Base-by-base conservation (phyloP, 2,329 filamentous ascomycete species). In the Aureobasidium sp. region DNA sequence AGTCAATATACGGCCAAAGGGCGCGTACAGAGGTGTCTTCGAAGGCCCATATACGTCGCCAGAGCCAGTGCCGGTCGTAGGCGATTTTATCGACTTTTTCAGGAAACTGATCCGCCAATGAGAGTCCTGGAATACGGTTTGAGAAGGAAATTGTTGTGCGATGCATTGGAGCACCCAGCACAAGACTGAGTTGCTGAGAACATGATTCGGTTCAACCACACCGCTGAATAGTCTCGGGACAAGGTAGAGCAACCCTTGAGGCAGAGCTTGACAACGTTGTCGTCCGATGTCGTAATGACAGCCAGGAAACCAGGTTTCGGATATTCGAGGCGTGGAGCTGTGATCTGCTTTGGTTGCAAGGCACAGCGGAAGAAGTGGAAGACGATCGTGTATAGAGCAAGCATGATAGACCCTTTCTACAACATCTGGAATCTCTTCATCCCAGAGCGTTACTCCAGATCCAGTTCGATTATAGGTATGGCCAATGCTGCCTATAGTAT, bases 241-340 rank as follows among this genome's bases (percentile, higher is more conserved):
- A 50, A 65, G 67, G 1, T 73, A 75, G 4, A 77, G 60, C 1
- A 68, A 55, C 10, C 67, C 68, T 61, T 77, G 75, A 2, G 77
- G 66, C 66, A 78, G 58, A 54, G 77, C 77, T 29, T 74, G 70
- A 64, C 77, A 78, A 0, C 70, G 71, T 67, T 77, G 74, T 25
- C 76, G 71, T 2, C 77, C 76, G 15, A 78, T 51, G 60, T 78
- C 77, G 65, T 78, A 78, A 38, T 78, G 77, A n/a, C 73, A 74
- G 29, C 76, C 76, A 1, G 77, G 76, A 36, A 78, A 77, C 76
- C 76, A 78, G 27, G 65, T 67, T 54, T 78, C 76, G 40, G 71
- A 62, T 6, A 78, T 70, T 0, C 68, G 48, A 40, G 63, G 50
- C 10, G 15, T 18, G 3, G 29, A 33, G 40, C 13, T 58, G 2